Percentiles rank a stretch among this genome's conserved stretches.
These are phyloP conservation scores for Boletus edulis DNA, from an alignment of 768 basidiomycete genomes.

Conservation along the genomic window DNA sequence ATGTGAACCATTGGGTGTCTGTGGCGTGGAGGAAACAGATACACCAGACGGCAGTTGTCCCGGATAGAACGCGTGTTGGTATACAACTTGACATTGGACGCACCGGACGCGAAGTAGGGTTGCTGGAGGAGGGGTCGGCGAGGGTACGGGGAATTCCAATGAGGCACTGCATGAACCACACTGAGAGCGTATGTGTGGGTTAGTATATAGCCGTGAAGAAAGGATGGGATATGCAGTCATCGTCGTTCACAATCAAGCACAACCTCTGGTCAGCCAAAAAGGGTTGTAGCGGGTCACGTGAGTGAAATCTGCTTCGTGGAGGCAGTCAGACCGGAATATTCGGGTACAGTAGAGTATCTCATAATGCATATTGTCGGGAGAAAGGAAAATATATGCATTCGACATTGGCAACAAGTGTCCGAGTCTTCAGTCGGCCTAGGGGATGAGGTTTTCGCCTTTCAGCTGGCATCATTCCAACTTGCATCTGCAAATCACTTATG, in stretches of 20 bases:
- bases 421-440: too few relatives aligned
- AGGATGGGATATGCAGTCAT: conserved; percentile 52
- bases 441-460: too few relatives aligned
- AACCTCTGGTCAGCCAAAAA: neutral
- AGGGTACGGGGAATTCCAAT: conserved; percentile 70
- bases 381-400: too few relatives aligned
- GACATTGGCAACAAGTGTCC: too few relatives aligned
- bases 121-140: conserved; percentile 51
- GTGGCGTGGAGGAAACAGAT: conserved; percentile 10
- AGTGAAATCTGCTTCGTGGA: too few relatives aligned
- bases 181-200: conserved; percentile 62
- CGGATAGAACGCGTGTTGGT: conserved; percentile 67
- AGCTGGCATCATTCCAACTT: too few relatives aligned
- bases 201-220: conserved; percentile 56
- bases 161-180: conserved; percentile 55
- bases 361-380: too few relatives aligned
- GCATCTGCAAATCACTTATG: too few relatives aligned
- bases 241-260: conserved; percentile 21
- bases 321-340: too few relatives aligned
- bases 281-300: conserved; percentile 18
- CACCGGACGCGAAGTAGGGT: conserved; percentile 68
- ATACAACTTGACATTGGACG: conserved; percentile 58
- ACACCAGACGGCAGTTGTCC: conserved; percentile 46
- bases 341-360: too few relatives aligned
- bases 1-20: conserved; percentile 19